phyloP scores from a whole-genome alignment of 306 rosid genomes.

The Dicorynia guianensis region DNA sequence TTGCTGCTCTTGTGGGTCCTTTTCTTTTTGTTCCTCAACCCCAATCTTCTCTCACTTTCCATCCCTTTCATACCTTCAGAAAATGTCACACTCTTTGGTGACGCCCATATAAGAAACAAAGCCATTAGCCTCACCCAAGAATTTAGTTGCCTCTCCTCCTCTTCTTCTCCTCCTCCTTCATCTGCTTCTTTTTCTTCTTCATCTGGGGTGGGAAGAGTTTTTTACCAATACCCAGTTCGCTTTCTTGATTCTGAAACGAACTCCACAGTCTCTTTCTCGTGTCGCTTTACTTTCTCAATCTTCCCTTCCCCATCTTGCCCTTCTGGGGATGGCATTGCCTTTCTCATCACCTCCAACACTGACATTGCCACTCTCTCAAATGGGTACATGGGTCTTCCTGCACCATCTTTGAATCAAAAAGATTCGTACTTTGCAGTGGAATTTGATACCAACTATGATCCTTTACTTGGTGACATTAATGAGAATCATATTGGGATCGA shows the following conservation, averaged over 20 bases:
- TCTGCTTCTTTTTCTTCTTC: conserved; percentile 45
- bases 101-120: conserved; percentile 60
- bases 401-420: conserved; percentile 23
- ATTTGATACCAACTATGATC: conserved; percentile 72
- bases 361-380: conserved; percentile 41
- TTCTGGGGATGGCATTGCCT: conserved; percentile 71
- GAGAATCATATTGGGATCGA: conserved; percentile 73
- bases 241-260: conserved; percentile 75
- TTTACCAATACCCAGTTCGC: conserved; percentile 64
- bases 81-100: conserved; percentile 76
- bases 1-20: conserved; percentile 26
- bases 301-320: conserved; percentile 62
- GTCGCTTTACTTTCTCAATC: conserved; percentile 69
- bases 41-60: conserved; percentile 38
- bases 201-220: conserved; percentile 67
- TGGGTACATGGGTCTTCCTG: conserved; percentile 75
- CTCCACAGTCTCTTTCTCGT: conserved; percentile 70
- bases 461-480: conserved; percentile 69
- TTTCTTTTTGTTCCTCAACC: conserved; percentile 39
- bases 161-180: too few species aligned
- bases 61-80: conserved; percentile 43
- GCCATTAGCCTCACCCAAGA: conserved; percentile 71
- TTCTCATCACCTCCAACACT: conserved; percentile 60
- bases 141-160: conserved; percentile 47
- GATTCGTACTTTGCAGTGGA: conserved; percentile 76